Percentiles rank a stretch among this genome's conserved stretches.
phyloP scores from a whole-genome alignment of 1,284 basidiomycete species.

The Leccinum subrobustum region DNA sequence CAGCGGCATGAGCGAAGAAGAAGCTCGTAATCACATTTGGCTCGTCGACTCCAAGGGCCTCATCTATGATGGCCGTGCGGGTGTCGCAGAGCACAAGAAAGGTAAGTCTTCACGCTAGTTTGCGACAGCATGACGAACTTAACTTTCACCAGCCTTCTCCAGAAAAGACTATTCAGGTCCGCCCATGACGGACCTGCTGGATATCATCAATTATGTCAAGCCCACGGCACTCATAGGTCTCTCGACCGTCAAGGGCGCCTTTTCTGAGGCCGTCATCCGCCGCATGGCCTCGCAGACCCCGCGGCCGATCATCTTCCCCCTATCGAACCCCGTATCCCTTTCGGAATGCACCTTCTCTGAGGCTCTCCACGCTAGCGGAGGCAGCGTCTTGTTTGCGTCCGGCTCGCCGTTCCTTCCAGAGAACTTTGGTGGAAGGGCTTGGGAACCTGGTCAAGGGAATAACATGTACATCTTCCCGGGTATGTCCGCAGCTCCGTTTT shows the following conservation, averaged over 20 bases:
- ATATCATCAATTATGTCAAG: slow-evolving; percentile 83
- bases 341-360: slow-evolving; percentile 87
- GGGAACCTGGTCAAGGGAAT: slow-evolving; percentile 89
- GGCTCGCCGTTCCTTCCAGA: slow-evolving; percentile 86
- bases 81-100: slow-evolving; percentile 81
- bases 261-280: slow-evolving; percentile 73
- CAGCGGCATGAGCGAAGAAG: slow-evolving; percentile 70
- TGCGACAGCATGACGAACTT: neutral
- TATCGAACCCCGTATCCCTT: slow-evolving; percentile 90
- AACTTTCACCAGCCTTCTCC: slow-evolving; percentile 64
- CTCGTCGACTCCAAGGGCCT: slow-evolving; percentile 88
- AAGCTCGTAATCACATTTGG: slow-evolving; percentile 81
- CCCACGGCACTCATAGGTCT: slow-evolving; percentile 92
- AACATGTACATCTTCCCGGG: slow-evolving; percentile 85
- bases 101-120: slow-evolving; percentile 41
- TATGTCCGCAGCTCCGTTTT: too few relatives aligned
- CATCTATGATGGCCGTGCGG: slow-evolving; percentile 64
- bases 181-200: slow-evolving; percentile 72
- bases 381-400: slow-evolving; percentile 82
- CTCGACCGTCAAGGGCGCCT: slow-evolving; percentile 85
- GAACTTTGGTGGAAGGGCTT: slow-evolving; percentile 53
- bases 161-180: slow-evolving; percentile 77
- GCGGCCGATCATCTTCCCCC: slow-evolving; percentile 91
- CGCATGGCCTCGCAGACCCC: slow-evolving; percentile 85
- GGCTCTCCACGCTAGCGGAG: slow-evolving; percentile 74